Base-by-base conservation (phyloP, 495 filamentous ascomycete species). In the Hypoxylon trugodes region DNA sequence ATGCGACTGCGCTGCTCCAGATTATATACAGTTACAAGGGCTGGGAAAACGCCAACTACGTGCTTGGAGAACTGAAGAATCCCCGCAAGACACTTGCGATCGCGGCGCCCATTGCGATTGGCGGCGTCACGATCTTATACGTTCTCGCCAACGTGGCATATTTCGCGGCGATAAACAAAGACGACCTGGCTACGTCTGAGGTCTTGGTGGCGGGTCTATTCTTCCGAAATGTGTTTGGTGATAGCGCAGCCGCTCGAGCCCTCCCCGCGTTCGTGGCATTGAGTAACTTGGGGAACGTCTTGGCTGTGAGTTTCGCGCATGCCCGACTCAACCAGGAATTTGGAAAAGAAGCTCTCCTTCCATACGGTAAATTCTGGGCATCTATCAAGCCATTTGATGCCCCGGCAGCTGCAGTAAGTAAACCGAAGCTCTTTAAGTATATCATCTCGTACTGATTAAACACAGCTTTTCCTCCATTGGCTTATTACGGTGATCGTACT, bases 91-190 rank as follows among this genome's bases (percentile, higher is more conserved):
- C 87, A 0, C 79, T 90, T 57, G 79, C 84, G 61, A 82, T 85
- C 47, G 89, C 87, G 1, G 89, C 86, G 0, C 87, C 85, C 0
- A 59, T 86, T 19, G 88, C 87, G 10, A 80, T 90, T 15, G 79
- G 73, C 21, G 77, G 80, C 6, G 87, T 89, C 19, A 82, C 84
- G 0, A 74, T 90, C 22, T 73, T 90, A 0, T 90, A 90, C 73
- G 85, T 90, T 73, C 69, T 90, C 19, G 84, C 82, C 66, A 90
- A 91, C 73, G 83, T 91, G 43, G 87, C 88, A 52, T 91, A 90
- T 71, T 90, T 90, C 59, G 86, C 85, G 3, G 88, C 85, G 0
- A 86, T 90, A 4, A 80, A 86, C 16, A 86, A 85, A 58, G 79
- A 82, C 13, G 85, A 89, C 42, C 83, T 90, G 63, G 73, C 86